Conservation (phyloP, 1,284 basidiomycete species). For the Rhodotorula sp. region DNA sequence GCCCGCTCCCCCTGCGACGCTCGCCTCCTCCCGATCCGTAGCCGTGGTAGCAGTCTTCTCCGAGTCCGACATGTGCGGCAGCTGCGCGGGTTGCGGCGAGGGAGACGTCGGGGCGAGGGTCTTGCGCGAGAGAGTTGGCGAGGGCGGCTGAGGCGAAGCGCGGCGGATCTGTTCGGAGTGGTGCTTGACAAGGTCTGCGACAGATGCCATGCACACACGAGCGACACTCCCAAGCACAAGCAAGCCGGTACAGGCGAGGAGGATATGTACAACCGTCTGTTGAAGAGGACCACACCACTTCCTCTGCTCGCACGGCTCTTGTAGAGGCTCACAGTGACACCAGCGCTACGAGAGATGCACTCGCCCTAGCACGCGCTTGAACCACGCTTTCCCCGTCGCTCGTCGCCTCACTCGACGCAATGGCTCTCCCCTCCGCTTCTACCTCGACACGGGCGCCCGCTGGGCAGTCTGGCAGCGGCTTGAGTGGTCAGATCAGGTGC, state of each 20-base stretch:
- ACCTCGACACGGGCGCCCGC: background rate
- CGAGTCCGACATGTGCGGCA: background rate
- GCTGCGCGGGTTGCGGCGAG: background rate
- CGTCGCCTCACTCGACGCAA: background rate
- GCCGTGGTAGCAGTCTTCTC: background rate
- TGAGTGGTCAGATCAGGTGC: conserved; percentile 16
- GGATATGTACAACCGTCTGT: background rate
- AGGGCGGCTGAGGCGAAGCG: background rate
- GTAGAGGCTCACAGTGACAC: background rate
- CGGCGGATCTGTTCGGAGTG: background rate
- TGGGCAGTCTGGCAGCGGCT: background rate
- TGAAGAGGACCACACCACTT: background rate
- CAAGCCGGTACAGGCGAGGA: background rate
- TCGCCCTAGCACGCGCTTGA: background rate
- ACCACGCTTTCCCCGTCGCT: background rate
- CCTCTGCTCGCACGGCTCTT: background rate
- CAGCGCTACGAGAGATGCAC: background rate
- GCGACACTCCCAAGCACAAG: too few relatives aligned
- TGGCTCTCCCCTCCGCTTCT: background rate
- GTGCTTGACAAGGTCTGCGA: conserved; percentile 1
- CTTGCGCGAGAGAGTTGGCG: conserved; percentile 1
- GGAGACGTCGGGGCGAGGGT: background rate
- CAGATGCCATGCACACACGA: background rate
- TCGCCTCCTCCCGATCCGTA: background rate
- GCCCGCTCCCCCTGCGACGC: background rate